Conservation (phyloP, 1,284 basidiomycete genomes). For the Pyrrhoderma lamaoense region DNA sequence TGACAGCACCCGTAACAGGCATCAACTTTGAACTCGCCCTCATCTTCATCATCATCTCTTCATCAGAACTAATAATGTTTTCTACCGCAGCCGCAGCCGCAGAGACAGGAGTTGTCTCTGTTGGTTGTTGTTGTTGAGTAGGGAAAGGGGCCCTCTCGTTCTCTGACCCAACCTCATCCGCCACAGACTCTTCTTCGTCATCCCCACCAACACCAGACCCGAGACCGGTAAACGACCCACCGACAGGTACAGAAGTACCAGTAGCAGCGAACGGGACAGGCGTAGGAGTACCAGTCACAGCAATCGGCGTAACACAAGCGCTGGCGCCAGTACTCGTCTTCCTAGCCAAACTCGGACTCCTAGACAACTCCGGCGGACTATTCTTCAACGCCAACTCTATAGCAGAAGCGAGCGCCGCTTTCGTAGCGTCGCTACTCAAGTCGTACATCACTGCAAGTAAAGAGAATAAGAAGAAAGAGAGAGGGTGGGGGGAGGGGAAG, state of each 20-base stretch:
- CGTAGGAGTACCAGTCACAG: background rate
- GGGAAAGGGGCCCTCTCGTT: constrained; percentile 76
- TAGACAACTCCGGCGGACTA: constrained; percentile 6
- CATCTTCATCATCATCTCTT: background rate
- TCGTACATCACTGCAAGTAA: too few relatives aligned
- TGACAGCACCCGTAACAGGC: constrained; percentile 5
- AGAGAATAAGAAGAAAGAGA: too few relatives aligned
- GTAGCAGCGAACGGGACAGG: too few relatives aligned
- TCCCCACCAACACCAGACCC: constrained; percentile 34
- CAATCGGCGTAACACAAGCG: background rate
- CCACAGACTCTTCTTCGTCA: background rate
- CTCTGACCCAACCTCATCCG: constrained; percentile 28
- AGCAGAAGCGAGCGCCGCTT: constrained; percentile 22
- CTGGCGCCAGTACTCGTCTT: background rate
- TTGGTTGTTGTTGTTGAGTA: constrained; percentile 63
- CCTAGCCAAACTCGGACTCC: constrained; percentile 1
- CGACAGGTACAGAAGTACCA: too few relatives aligned
- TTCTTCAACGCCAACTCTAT: constrained; percentile 7
- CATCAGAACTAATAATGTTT: background rate
- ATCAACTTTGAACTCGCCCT: constrained; percentile 7
- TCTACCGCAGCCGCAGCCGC: background rate
- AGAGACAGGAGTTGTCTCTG: background rate
- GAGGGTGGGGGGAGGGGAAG: too few relatives aligned
- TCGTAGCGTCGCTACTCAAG: constrained; percentile 23
- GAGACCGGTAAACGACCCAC: constrained; percentile 27